Conservation (phyloP, 2,329 filamentous ascomycete species). For the Trichoderma guizhouense region DNA sequence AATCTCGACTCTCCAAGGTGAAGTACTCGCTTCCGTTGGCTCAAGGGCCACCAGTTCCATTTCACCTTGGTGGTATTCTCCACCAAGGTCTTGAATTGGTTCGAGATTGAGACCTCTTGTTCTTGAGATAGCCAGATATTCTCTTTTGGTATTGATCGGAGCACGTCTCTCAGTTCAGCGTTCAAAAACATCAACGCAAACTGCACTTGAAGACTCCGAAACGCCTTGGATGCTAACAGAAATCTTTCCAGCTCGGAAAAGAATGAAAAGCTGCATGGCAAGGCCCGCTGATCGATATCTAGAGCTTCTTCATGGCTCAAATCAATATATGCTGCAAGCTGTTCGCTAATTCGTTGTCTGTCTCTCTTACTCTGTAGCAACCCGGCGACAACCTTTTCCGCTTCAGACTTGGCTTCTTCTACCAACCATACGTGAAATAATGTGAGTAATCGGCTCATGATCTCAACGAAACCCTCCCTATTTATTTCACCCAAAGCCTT, state of each 20-base stretch:
- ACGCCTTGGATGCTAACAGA: not conserved
- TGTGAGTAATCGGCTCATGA: no score
- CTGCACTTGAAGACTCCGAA: not conserved
- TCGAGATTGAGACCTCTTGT: not conserved
- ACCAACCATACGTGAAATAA: no score
- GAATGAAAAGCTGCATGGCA: no score
- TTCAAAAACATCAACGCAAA: not conserved
- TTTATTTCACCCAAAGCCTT: no score
- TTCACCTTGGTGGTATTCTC: not conserved
- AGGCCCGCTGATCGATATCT: no score
- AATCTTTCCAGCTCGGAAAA: not conserved
- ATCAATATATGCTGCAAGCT: no score
- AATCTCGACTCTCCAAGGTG: not conserved
- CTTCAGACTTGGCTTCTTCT: no score
- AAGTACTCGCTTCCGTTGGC: not conserved
- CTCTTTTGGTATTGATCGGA: not conserved
- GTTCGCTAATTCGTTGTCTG: no score
- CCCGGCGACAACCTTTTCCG: no score
- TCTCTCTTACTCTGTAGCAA: no score
- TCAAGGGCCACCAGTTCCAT: not conserved
- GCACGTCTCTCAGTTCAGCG: not conserved
- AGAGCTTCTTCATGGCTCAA: no score
- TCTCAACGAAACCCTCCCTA: no score
- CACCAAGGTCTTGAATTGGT: not conserved
- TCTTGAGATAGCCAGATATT: not conserved